A percentile compares a stretch with the other conserved stretches of the same genome.
Evolutionary conservation across 2,329 filamentous ascomycete genomes (phyloP).

Genomic region (Phoma sp.): DNA sequence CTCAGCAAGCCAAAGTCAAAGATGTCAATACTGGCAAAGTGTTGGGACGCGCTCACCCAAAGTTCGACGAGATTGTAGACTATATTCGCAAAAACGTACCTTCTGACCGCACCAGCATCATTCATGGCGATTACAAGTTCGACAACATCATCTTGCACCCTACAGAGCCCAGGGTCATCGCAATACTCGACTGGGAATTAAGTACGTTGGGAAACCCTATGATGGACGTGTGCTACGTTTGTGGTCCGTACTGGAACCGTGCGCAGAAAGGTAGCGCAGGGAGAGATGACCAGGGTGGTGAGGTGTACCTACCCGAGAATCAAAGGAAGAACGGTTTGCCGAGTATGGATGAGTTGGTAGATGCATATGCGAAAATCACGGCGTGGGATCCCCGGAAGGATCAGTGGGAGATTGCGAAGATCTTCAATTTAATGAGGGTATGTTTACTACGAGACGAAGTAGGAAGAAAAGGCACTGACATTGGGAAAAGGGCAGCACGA

Average conservation of each 20-base stretch:
- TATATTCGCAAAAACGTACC: constrained; percentile 76
- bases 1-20: constrained; percentile 74
- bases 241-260: constrained; percentile 56
- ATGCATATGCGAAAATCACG: constrained; percentile 70
- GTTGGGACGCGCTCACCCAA: constrained; percentile 75
- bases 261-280: constrained; percentile 24
- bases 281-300: constrained; percentile 50
- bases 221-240: constrained; percentile 86
- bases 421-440: constrained; percentile 47
- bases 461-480: not conserved
- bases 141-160: constrained; percentile 73
- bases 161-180: constrained; percentile 85
- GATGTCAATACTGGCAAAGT: constrained; percentile 74
- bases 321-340: constrained; percentile 69
- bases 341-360: constrained; percentile 62
- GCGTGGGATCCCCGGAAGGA: constrained; percentile 71
- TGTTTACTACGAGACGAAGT: not conserved
- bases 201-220: constrained; percentile 93
- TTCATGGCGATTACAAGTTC: constrained; percentile 95
- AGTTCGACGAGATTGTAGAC: constrained; percentile 77
- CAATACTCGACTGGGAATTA: constrained; percentile 97
- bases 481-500: constrained; percentile 37
- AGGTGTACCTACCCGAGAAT: constrained; percentile 39
- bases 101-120: constrained; percentile 76
- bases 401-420: constrained; percentile 44